These are phyloP conservation scores for Nadsonia commutata DNA, from an alignment of 1,139 yeast species.

Conservation along the genomic window DNA sequence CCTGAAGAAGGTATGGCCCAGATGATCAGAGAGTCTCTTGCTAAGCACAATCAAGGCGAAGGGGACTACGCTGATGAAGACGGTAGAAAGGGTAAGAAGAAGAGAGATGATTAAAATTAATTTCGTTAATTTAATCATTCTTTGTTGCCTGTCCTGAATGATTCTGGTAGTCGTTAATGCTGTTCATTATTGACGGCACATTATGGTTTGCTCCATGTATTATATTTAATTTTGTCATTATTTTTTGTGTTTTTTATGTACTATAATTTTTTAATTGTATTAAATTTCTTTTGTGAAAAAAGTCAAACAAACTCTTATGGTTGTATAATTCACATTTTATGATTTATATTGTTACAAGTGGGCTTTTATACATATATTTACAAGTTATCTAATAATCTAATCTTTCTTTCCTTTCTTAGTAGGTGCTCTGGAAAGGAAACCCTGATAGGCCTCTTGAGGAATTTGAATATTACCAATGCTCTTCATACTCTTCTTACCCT, in stretches of 20 bases:
- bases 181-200: too few relatives aligned
- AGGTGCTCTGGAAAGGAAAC: constrained; percentile 16
- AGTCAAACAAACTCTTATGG: too few relatives aligned
- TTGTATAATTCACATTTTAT: background rate
- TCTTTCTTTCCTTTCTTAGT: background rate
- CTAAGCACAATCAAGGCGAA: constrained; percentile 21
- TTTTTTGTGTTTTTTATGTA: too few relatives aligned
- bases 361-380: background rate
- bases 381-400: background rate
- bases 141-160: too few relatives aligned
- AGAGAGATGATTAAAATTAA: too few relatives aligned
- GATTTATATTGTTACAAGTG: background rate
- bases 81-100: background rate
- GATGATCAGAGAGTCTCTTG: constrained; percentile 50
- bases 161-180: too few relatives aligned
- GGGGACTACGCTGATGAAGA: constrained; percentile 3
- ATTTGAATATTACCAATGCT: constrained; percentile 64
- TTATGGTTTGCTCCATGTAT: too few relatives aligned
- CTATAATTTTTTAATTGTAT: too few relatives aligned
- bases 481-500: constrained; percentile 80
- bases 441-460: constrained; percentile 60
- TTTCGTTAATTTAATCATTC: too few relatives aligned
- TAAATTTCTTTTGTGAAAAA: too few relatives aligned
- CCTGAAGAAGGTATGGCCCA: constrained; percentile 66
- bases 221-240: too few relatives aligned